phyloP scores from a whole-genome alignment of 805 yeast genomes.

The Metschnikowia cerradonensis region DNA sequence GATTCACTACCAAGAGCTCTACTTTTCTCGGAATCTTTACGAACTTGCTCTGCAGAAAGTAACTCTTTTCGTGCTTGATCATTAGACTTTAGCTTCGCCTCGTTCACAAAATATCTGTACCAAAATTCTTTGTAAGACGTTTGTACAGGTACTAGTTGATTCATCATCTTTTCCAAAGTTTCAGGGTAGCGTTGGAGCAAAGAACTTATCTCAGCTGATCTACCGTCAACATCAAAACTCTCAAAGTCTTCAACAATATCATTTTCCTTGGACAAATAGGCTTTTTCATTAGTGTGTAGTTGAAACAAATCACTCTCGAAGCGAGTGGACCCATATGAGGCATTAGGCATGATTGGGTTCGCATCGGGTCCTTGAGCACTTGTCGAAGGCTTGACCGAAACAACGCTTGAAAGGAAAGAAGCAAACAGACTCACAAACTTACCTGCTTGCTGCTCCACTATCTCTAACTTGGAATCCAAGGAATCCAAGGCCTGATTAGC shows the following conservation, averaged over 20 bases:
- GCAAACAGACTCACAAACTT: slow-evolving; percentile 55
- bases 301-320: slow-evolving; percentile 38
- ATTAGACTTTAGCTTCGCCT: slow-evolving; percentile 49
- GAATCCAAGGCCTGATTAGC: slow-evolving; percentile 62
- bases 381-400: slow-evolving; percentile 17
- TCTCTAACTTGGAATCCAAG: slow-evolving; percentile 66
- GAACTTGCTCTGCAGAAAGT: slow-evolving; percentile 32
- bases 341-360: slow-evolving; percentile 15
- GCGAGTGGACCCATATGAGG: slow-evolving; percentile 35
- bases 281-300: slow-evolving; percentile 32
- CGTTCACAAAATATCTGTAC: slow-evolving; percentile 62
- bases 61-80: slow-evolving; percentile 66
- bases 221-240: slow-evolving; percentile 40
- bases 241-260: slow-evolving; percentile 14
- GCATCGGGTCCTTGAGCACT: slow-evolving; percentile 7
- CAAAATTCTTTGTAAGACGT: slow-evolving; percentile 64
- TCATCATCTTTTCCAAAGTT: slow-evolving; percentile 53
- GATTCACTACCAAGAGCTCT: slow-evolving; percentile 26
- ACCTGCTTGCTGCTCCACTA: slow-evolving; percentile 66
- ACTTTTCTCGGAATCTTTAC: slow-evolving; percentile 9
- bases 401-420: slow-evolving; percentile 46
- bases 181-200: slow-evolving; percentile 45
- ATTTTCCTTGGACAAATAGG: slow-evolving; percentile 15
- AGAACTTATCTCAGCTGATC: slow-evolving; percentile 48
- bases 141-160: slow-evolving; percentile 61